Base-by-base conservation (phyloP, 192 early-diverging fungal genomes). In the Coemansia sp. region DNA sequence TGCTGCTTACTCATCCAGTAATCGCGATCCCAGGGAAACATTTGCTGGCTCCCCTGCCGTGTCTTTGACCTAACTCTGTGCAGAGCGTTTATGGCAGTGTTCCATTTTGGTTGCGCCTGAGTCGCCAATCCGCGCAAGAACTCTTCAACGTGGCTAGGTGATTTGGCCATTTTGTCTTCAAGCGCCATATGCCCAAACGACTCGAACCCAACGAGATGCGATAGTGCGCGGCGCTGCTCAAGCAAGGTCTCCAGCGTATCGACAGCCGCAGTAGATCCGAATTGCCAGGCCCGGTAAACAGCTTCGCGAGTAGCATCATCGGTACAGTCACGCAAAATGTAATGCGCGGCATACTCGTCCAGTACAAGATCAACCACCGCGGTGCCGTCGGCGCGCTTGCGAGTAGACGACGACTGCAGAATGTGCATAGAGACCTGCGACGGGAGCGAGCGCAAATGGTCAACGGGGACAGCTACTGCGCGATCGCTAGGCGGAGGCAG, bases 141-240 rank as follows among this genome's bases (percentile, higher is more conserved):
- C n/a, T 85, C 76, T 12, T 89, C 76, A 9, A 99, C 95, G 45
- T 91, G 88, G 65, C 87, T 90, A 20, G 94, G 93, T 37, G 86
- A 88, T 56, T 85, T 85, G 6, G 91, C 94, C 97, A 99, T 99
- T 68, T 97, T 97, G 61, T 97, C 95, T 21, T 85, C 86, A 25
- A 99, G 77, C 37, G 87, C 88, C 84, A 94, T 85, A 60, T 96
- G 85, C 18, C 88, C 90, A 87, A 91, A 99, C 45, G 91, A 94
- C 11, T 82, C 76, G 36, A 87, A 87, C 0, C 94, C 94, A 3
- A 97, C 83, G 16, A 93, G 69, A 6, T 78, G 70, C 12, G 94
- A 92, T 34, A 99, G 79, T 35, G 87, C 80, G 3, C 82, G 87
- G 21, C 97, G 84, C 57, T 86, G 86, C 57, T 78, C 81, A 59